Percentiles rank a stretch among this genome's conserved stretches.
phyloP scores from a whole-genome alignment of 805 yeast species.

The Brettanomyces anomalus region DNA sequence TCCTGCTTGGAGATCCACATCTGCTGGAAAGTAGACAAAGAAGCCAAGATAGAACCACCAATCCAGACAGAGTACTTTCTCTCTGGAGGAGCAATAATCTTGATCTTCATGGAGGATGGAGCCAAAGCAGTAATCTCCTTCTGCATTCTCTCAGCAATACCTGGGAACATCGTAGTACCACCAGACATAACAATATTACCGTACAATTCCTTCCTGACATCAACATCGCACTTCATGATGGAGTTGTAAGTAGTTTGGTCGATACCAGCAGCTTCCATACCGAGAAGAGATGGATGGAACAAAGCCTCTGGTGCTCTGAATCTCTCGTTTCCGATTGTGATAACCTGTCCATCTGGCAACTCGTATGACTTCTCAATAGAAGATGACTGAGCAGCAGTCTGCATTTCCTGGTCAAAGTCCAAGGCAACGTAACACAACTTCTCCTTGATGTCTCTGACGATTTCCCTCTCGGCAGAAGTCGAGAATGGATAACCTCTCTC shows the following conservation, averaged over 20 bases:
- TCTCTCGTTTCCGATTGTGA: slow-evolving; percentile 99
- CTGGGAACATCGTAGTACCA: slow-evolving; percentile 99
- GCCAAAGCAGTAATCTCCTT: slow-evolving; percentile 99
- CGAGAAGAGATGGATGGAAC: slow-evolving; percentile 93
- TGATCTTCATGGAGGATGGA: slow-evolving; percentile 99
- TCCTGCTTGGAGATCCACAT: slow-evolving; percentile 99
- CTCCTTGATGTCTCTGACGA: slow-evolving; percentile 91
- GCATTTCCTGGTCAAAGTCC: slow-evolving; percentile 99
- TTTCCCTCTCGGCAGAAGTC: slow-evolving; percentile 98
- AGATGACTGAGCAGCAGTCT: slow-evolving; percentile 97
- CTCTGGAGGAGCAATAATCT: slow-evolving; percentile 99
- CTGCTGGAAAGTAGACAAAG: slow-evolving; percentile 99
- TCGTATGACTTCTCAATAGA: slow-evolving; percentile 98
- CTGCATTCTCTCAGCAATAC: slow-evolving; percentile 99
- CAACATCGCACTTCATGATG: slow-evolving; percentile 98
- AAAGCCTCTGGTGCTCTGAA: slow-evolving; percentile 99
- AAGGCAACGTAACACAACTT: slow-evolving; percentile 98
- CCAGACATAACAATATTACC: slow-evolving; percentile 99
- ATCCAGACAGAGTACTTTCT: slow-evolving; percentile 99
- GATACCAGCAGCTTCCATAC: slow-evolving; percentile 95
- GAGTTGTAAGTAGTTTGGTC: slow-evolving; percentile 95
- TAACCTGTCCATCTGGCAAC: slow-evolving; percentile 99
- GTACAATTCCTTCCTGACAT: slow-evolving; percentile 97
- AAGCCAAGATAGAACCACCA: slow-evolving; percentile 99
- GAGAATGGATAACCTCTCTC: slow-evolving; percentile 99